phyloP scores from a whole-genome alignment of 2,329 filamentous ascomycete species.

The Westerdykella sp. region DNA sequence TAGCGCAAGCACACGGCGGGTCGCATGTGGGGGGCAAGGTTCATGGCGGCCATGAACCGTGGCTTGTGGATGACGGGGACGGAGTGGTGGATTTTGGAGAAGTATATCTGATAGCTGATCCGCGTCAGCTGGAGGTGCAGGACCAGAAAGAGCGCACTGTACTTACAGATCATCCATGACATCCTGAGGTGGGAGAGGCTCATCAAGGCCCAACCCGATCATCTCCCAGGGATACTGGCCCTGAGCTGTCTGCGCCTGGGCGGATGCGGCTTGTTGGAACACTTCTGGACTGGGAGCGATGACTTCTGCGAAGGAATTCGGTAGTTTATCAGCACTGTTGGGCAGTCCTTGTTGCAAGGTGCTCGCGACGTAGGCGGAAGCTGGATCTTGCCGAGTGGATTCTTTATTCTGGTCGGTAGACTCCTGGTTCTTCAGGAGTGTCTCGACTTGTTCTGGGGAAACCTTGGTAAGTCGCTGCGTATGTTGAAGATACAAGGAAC shows the following conservation, averaged over 20 bases:
- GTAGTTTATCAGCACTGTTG: conserved; percentile 15
- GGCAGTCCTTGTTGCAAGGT: conserved; percentile 22
- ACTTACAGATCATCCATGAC: conserved; percentile 78
- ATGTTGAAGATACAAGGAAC: conserved; percentile 28
- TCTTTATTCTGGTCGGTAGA: conserved; percentile 33
- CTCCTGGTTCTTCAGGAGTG: conserved; percentile 75
- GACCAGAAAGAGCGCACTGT: neutral
- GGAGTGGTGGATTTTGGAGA: conserved; percentile 82
- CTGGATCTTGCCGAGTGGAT: conserved; percentile 15
- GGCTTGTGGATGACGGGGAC: conserved; percentile 84
- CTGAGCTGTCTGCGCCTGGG: conserved; percentile 14
- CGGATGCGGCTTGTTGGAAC: conserved; percentile 10
- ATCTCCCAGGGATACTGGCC: conserved; percentile 71
- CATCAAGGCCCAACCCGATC: conserved; percentile 73
- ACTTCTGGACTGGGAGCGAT: conserved; percentile 11
- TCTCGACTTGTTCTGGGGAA: conserved; percentile 79
- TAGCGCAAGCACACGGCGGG: conserved; percentile 87
- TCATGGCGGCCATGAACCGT: conserved; percentile 82
- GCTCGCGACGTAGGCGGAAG: conserved; percentile 28
- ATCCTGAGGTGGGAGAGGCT: conserved; percentile 70
- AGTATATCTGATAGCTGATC: conserved; percentile 71
- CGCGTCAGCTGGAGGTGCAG: conserved; percentile 8
- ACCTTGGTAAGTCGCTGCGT: conserved; percentile 1
- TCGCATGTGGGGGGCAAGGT: conserved; percentile 76
- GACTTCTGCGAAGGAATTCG: conserved; percentile 1